These are phyloP conservation scores for Gnomoniopsis smithogilvyi DNA, from an alignment of 2,329 filamentous ascomycete genomes.

Conservation along the genomic window DNA sequence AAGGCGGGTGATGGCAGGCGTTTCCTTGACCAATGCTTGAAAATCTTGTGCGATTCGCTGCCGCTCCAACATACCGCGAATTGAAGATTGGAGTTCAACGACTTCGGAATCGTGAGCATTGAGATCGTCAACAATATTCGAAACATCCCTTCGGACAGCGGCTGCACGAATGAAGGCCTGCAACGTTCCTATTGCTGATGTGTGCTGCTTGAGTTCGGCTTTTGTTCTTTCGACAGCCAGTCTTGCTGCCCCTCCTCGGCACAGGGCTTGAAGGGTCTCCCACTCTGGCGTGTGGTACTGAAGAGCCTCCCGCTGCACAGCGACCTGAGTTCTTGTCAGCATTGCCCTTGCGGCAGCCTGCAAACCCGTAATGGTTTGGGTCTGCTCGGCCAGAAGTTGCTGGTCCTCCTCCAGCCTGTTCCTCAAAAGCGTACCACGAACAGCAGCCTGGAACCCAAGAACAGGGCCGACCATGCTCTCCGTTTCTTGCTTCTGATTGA, in stretches of 20 bases:
- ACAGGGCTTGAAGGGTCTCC: conserved; percentile 45
- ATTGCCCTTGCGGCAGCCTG: conserved; percentile 66
- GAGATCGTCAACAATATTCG: conserved; percentile 45
- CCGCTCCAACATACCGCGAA: conserved; percentile 61
- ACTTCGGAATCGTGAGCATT: conserved; percentile 42
- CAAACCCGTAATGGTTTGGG: conserved; percentile 49
- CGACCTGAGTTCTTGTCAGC: conserved; percentile 54
- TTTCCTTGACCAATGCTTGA: conserved; percentile 56
- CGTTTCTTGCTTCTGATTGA: conserved; percentile 54
- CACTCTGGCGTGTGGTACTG: conserved; percentile 46
- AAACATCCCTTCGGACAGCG: conserved; percentile 49
- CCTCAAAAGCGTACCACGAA: conserved; percentile 63
- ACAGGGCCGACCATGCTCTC: conserved; percentile 49
- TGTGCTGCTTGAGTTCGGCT: conserved; percentile 44
- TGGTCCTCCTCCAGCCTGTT: conserved; percentile 52
- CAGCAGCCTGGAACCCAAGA: conserved; percentile 59
- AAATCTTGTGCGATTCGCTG: conserved; percentile 45
- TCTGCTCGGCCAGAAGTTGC: conserved; percentile 48
- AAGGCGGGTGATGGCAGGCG: conserved; percentile 54
- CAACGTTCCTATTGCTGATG: conserved; percentile 41
- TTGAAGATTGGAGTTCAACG: conserved; percentile 53
- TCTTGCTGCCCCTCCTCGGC: conserved; percentile 48
- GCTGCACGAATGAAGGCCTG: conserved; percentile 53
- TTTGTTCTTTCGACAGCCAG: conserved; percentile 41
- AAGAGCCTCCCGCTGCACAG: conserved; percentile 48